Base-by-base conservation (phyloP, 371 early-diverging fungal species). In the Enterocytospora artemiae region DNA sequence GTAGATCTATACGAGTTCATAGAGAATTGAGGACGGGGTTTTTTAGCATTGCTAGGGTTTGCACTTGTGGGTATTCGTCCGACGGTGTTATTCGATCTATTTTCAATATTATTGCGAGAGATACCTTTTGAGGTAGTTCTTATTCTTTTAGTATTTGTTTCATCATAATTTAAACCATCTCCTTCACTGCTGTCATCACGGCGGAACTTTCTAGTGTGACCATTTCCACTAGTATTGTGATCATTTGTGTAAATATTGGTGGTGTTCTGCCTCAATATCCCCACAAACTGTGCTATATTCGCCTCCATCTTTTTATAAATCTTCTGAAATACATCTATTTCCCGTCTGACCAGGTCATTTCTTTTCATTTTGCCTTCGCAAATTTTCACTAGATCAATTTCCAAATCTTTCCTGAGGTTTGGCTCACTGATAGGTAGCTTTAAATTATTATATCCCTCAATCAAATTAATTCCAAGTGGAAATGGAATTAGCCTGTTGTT, bases 401-500 rank as follows among this genome's bases (percentile, higher is more conserved):
- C 81, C 52, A 81, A 61, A 32, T 72, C 63, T 34, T 60, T 67
- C 65, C 81, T 67, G 32, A 78, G 43, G 20, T 65, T 24, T 0
- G 79, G 76, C 56, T 75, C 61, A 41, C 45, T 33, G 34, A 68
- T 33, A 14, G 50, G 20, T 39, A 73, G 48, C 24, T 59, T 69
- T 18, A 76, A 55, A 32, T 25, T 78, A 66, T 91, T 87, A 73
- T 92, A 96, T 0, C 89, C 94, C 16, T 84, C 80, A 5, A 95
- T 87, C 9, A 98, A 80, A 0, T 87, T 88, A 59, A 90, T 83
- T 7, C 99, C 97, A 7, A 96, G 79, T 0, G 85, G 84, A 4
- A 89, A 85, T 0, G 97, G 96, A 12, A 80, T 71, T 64, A 94
- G 85, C 31, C 72, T 75, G 1, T 65, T 60, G 1, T 73, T 75